A percentile compares a stretch with the other conserved stretches of the same genome.
phyloP scores from a whole-genome alignment of 1,284 basidiomycete species.

The Ceratobasidium theobromae region DNA sequence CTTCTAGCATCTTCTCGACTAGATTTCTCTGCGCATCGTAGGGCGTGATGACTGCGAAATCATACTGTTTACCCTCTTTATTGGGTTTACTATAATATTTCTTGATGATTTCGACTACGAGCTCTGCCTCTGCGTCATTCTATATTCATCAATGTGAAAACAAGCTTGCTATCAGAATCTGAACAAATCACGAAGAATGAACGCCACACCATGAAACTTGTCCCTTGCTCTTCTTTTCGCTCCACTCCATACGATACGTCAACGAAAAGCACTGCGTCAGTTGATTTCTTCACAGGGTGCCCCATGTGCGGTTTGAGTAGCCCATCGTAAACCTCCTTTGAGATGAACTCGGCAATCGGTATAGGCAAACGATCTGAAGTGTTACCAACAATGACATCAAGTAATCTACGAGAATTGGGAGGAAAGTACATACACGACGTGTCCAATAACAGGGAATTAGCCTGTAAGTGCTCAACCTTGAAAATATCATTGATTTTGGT shows the following conservation, averaged over 20 bases:
- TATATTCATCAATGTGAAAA: slow-evolving; percentile 41
- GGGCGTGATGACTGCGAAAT: slow-evolving; percentile 65
- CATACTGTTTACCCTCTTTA: neutral
- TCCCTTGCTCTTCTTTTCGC: slow-evolving; percentile 41
- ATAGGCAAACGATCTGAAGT: slow-evolving; percentile 70
- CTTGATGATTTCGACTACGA: slow-evolving; percentile 30
- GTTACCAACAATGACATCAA: no score
- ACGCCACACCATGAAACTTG: slow-evolving; percentile 50
- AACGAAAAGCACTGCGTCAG: slow-evolving; percentile 46
- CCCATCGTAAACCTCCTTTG: slow-evolving; percentile 59
- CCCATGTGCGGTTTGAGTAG: slow-evolving; percentile 46
- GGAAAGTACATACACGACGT: slow-evolving; percentile 48
- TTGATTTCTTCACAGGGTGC: neutral
- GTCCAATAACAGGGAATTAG: slow-evolving; percentile 44
- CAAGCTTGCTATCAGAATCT: no score
- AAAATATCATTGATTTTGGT: slow-evolving; percentile 49
- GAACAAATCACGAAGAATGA: no score
- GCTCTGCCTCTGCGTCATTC: slow-evolving; percentile 54
- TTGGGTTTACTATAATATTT: neutral
- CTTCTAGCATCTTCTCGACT: slow-evolving; percentile 54
- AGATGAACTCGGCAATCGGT: slow-evolving; percentile 71
- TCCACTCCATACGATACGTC: slow-evolving; percentile 50
- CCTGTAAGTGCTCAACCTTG: slow-evolving; percentile 48
- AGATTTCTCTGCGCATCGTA: slow-evolving; percentile 63
- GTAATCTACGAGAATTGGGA: neutral